Evolutionary conservation across 2,329 filamentous ascomycete species (phyloP), one percentile per base, ranked within the genome.

Genomic region (Hymenoscyphus albidus): DNA sequence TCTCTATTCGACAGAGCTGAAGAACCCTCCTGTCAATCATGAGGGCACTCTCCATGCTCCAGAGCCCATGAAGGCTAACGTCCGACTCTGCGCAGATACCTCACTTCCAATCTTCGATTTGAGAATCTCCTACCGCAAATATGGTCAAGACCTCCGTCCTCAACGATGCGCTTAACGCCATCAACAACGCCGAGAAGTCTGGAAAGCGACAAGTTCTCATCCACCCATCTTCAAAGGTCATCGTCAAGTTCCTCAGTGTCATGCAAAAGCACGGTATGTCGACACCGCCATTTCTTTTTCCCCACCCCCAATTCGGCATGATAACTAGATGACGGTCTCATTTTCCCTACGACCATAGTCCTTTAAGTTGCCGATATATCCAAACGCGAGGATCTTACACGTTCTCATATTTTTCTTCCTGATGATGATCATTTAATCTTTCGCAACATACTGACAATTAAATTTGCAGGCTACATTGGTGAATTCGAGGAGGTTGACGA

Each of bases 301-400:
- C 65, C 58, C 57, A 39, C 14, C 58, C 48, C 67, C 65, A 69
- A 72, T 88, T 95, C 95, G 94, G 93, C 90, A 90, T 97, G 92
- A 98, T 98, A 98, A 98, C 95, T 99, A 97, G 94, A 92, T 90
- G 89, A 92, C 87, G 88, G 89, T 94, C 89, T 89, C 87, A 87
- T 86, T 80, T 54, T 78, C 83, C 81, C 85, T 81, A 97, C 93
- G 91, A 90, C 88, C 85, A 89, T 88, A 92, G 94, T 92, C 93
- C 92, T 99, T 98, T 99, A 98, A 98, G 88, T 96, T 88, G 88
- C 92, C 94, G 95, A 96, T 91, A 99, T 82, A 99, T 95, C 80
- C 83, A 91, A 78, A 66, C 80, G 87, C 89, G 89, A 89, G 87
- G 89, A 90, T 94, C 93, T 97, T 96, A 97, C 93, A 97, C 90